Percentiles rank a stretch among this genome's conserved stretches.
These are phyloP conservation scores for Phlegmacium glaucopus DNA, from an alignment of 768 basidiomycete species.

Conservation along the genomic window DNA sequence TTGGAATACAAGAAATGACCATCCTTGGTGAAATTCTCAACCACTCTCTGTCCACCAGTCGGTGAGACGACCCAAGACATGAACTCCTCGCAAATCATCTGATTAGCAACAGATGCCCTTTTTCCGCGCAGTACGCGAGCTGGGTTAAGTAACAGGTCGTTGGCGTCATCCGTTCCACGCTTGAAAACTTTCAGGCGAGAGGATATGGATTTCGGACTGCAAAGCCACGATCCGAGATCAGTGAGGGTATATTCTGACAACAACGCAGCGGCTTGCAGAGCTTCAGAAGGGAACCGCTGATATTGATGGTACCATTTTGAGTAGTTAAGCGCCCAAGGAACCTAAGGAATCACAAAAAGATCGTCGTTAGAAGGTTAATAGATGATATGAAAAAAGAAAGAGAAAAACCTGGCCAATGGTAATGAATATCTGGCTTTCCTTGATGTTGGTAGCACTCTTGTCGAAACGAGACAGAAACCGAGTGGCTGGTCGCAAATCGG, in stretches of 20 bases:
- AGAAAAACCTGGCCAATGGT: conserved; percentile 43
- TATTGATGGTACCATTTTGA: conserved; percentile 62
- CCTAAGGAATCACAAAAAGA: conserved; percentile 24
- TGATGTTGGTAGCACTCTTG: conserved; percentile 59
- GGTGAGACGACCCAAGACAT: conserved; percentile 39
- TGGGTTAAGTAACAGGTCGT: conserved; percentile 46
- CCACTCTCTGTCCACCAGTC: conserved; percentile 43
- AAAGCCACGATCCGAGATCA: conserved; percentile 49
- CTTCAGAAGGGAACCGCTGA: conserved; percentile 47
- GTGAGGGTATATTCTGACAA: conserved; percentile 52
- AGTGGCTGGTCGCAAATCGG: conserved; percentile 29
- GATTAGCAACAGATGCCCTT: conserved; percentile 19
- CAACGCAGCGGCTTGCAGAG: conserved; percentile 42
- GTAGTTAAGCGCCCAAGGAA: conserved; percentile 51
- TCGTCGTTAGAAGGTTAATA: background rate
- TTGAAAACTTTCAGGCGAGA: conserved; percentile 35
- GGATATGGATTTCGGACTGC: conserved; percentile 31
- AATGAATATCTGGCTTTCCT: conserved; percentile 47
- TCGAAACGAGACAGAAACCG: conserved; percentile 56
- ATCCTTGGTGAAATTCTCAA: conserved; percentile 33
- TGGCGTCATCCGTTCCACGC: conserved; percentile 34
- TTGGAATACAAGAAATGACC: conserved; percentile 27
- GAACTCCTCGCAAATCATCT: conserved; percentile 33
- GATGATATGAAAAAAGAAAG: background rate
- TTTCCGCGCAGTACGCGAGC: conserved; percentile 40